Percentiles rank a stretch among this genome's conserved stretches.
phyloP scores from a whole-genome alignment of 805 yeast species.

The Candida patagonica region DNA sequence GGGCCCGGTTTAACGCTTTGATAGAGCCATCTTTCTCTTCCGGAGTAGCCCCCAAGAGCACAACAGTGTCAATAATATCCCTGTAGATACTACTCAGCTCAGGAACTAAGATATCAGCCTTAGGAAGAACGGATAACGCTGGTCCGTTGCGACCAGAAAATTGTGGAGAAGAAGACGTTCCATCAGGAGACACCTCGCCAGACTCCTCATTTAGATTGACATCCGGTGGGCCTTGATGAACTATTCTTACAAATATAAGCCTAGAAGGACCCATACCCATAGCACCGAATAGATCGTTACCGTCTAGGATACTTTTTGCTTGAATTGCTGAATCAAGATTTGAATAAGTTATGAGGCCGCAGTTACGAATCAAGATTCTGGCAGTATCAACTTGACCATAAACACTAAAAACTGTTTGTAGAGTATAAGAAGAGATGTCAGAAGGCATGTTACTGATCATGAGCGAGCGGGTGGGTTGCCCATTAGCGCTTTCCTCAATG shows the following conservation, averaged over 20 bases:
- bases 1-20: slow-evolving; percentile 25
- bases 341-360: slow-evolving; percentile 64
- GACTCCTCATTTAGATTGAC: slow-evolving; percentile 26
- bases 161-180: neutral
- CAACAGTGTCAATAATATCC: slow-evolving; percentile 25
- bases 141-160: slow-evolving; percentile 7
- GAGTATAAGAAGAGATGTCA: slow-evolving; percentile 41
- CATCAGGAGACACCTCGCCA: neutral
- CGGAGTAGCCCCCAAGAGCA: slow-evolving; percentile 27
- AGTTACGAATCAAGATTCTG: slow-evolving; percentile 40
- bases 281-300: slow-evolving; percentile 76
- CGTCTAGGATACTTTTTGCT: slow-evolving; percentile 70
- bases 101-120: slow-evolving; percentile 16
- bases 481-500: slow-evolving; percentile 7
- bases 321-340: slow-evolving; percentile 66
- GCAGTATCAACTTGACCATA: slow-evolving; percentile 58
- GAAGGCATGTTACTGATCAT: slow-evolving; percentile 75
- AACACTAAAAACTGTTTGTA: slow-evolving; percentile 49
- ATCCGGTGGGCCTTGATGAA: no score
- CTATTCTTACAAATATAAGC: slow-evolving; percentile 82
- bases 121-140: slow-evolving; percentile 11
- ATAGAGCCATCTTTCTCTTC: slow-evolving; percentile 22
- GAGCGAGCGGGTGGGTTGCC: slow-evolving; percentile 51
- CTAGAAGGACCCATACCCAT: slow-evolving; percentile 50
- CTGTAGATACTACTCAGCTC: slow-evolving; percentile 21